Conservation (phyloP, 257 asterid genomes). For the Solanum clarkiae region DNA sequence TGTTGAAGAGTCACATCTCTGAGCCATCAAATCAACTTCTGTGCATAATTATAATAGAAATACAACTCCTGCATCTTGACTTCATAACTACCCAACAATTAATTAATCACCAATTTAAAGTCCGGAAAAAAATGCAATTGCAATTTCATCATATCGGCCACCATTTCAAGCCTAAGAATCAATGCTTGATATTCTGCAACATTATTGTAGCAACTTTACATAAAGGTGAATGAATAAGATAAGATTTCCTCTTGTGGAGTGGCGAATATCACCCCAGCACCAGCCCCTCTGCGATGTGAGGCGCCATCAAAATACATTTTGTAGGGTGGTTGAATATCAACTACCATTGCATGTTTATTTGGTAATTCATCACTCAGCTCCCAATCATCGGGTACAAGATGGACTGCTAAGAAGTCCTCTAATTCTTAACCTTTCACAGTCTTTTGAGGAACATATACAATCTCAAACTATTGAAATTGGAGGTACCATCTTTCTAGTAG, state of each 20-base stretch:
- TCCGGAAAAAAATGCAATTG: no score
- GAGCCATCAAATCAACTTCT: background rate
- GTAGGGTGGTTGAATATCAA: background rate
- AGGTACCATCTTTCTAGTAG: background rate
- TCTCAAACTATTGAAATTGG: background rate
- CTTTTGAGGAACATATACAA: background rate
- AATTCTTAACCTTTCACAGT: background rate
- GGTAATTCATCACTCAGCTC: background rate
- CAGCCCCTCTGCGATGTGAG: background rate
- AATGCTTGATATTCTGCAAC: background rate
- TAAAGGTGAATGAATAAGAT: background rate
- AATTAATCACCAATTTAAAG: no score
- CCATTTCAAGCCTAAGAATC: background rate
- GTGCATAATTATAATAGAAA: no score
- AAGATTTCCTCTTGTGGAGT: background rate
- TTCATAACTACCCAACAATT: no score
- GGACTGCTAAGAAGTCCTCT: background rate
- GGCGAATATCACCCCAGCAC: background rate
- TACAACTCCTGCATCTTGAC: no score
- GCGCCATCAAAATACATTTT: background rate
- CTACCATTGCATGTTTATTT: background rate
- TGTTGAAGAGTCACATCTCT: background rate
- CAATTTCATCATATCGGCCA: no score
- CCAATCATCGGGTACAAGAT: background rate
- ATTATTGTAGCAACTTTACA: background rate